Conservation (phyloP, 2,329 filamentous ascomycete species). For the Pseudogymnoascus sp. region DNA sequence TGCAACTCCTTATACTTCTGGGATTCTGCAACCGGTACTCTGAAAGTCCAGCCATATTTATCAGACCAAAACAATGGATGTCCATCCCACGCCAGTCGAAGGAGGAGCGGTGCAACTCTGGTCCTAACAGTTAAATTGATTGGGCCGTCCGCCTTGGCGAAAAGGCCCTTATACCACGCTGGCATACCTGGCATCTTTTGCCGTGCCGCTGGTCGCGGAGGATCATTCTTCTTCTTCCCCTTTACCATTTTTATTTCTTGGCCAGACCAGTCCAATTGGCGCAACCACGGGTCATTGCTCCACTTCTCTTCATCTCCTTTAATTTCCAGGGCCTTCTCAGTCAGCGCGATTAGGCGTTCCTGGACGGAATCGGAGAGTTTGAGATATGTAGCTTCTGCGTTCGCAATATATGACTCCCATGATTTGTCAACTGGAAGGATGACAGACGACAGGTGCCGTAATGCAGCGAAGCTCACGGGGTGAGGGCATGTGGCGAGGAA, state of each 20-base stretch:
- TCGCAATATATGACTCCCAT: constrained; percentile 78
- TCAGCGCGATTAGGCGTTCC: constrained; percentile 62
- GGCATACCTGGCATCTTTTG: constrained; percentile 96
- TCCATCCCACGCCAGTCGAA: constrained; percentile 82
- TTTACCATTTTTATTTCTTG: constrained; percentile 90
- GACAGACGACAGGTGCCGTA: constrained; percentile 86
- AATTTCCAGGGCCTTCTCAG: constrained; percentile 66
- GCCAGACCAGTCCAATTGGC: constrained; percentile 89
- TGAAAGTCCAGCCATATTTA: constrained; percentile 86
- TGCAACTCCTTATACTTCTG: constrained; percentile 61
- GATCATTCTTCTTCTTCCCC: constrained; percentile 77
- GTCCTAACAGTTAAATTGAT: constrained; percentile 81
- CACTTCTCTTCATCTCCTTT: constrained; percentile 64
- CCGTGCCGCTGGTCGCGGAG: constrained; percentile 64
- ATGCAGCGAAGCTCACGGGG: constrained; percentile 90
- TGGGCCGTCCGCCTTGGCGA: constrained; percentile 54
- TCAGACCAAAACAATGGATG: constrained; percentile 90
- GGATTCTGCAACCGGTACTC: constrained; percentile 55
- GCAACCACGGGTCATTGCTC: constrained; percentile 77
- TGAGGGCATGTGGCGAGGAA: constrained; percentile 89
- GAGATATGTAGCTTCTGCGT: constrained; percentile 77
- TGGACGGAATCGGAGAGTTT: constrained; percentile 69
- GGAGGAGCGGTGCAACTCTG: constrained; percentile 73
- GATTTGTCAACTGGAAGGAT: constrained; percentile 83
- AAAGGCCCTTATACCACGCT: constrained; percentile 91